Evolutionary conservation across 2,329 filamentous ascomycete species (phyloP).

Genomic region (Didymella arachidicola): DNA sequence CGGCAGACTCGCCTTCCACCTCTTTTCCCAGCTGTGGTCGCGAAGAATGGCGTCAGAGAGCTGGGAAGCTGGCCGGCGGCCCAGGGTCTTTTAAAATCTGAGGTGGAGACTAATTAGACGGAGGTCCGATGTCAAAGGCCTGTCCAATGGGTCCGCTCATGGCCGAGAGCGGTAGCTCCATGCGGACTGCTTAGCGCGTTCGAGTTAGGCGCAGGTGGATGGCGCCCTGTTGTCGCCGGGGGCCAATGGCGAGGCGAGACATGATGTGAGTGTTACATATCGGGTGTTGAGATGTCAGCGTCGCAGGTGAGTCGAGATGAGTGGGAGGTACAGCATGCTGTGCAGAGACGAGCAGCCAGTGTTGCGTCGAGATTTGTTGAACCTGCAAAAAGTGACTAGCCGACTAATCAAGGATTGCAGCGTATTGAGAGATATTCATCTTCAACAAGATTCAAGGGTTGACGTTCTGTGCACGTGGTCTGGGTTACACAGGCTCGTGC

Average conservation of each 20-base stretch:
- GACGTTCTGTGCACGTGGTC: constrained; percentile 10
- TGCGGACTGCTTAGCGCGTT: constrained; percentile 10
- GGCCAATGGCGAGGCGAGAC: constrained; percentile 4
- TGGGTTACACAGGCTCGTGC: constrained; percentile 16
- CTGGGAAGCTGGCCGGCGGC: not conserved
- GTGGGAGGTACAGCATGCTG: constrained; percentile 6
- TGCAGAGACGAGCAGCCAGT: not conserved
- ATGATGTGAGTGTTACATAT: constrained; percentile 6
- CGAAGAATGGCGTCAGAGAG: not conserved
- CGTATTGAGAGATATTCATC: no score
- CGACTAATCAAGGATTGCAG: no score
- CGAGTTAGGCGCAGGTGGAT: not conserved
- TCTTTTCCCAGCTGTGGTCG: not conserved
- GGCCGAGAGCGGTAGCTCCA: constrained; percentile 19
- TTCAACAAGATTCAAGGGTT: no score
- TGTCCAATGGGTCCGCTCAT: constrained; percentile 4
- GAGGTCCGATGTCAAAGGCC: constrained; percentile 12
- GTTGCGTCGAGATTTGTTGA: no score
- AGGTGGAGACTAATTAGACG: constrained; percentile 22
- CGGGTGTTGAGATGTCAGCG: no score
- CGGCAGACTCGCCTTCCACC: constrained; percentile 6
- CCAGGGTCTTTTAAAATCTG: constrained; percentile 10
- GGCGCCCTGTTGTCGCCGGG: constrained; percentile 10
- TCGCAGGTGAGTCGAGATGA: not conserved
- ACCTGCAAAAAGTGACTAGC: no score